phyloP scores from a whole-genome alignment of 441 rosid species.

The Metrosideros polymorpha region DNA sequence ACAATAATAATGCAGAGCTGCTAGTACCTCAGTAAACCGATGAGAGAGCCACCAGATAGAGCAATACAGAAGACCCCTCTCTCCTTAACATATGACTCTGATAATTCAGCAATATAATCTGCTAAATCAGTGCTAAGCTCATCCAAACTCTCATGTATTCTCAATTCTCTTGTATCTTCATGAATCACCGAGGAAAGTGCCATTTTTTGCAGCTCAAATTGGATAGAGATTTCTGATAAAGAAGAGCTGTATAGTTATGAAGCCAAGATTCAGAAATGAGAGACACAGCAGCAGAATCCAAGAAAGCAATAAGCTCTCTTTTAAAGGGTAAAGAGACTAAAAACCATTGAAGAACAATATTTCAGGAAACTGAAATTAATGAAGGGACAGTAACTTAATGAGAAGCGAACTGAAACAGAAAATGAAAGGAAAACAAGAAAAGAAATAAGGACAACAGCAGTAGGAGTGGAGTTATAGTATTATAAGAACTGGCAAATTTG shows the following conservation, averaged over 20 bases:
- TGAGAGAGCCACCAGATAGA: background rate
- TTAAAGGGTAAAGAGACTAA: background rate
- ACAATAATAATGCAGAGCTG: background rate
- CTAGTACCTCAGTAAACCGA: slow-evolving; percentile 1
- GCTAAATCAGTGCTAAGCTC: background rate
- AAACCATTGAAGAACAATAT: background rate
- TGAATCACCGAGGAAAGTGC: background rate
- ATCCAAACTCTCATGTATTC: background rate
- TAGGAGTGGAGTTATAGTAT: background rate
- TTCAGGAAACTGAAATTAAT: background rate
- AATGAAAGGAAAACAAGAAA: background rate
- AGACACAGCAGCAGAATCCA: background rate
- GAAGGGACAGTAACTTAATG: background rate
- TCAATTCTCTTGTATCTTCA: background rate
- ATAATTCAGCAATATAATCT: background rate
- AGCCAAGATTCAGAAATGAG: background rate
- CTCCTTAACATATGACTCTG: slow-evolving; percentile 1
- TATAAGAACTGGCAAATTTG: background rate
- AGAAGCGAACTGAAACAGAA: background rate
- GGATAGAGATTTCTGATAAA: background rate
- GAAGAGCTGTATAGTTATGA: background rate
- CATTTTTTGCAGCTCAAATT: background rate
- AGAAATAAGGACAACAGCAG: background rate
- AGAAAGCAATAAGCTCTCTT: background rate
- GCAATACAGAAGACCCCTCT: background rate